Evolutionary conservation across 805 yeast genomes (phyloP).

Genomic region (Candida koratica): DNA sequence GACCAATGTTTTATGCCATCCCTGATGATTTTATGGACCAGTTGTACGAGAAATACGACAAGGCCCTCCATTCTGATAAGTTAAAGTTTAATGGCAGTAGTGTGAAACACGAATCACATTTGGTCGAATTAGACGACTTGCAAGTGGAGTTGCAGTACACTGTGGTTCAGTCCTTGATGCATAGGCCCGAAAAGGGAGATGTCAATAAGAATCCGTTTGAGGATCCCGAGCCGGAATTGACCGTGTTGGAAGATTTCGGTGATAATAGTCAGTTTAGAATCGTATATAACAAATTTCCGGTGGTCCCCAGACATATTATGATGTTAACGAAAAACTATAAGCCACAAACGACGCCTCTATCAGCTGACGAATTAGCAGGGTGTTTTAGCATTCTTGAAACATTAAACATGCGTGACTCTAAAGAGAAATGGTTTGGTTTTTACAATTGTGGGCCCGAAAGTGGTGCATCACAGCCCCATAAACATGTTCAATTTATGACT

Average conservation of each 20-base stretch:
- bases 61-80: constrained; percentile 45
- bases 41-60: constrained; percentile 40
- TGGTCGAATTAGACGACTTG: constrained; percentile 15
- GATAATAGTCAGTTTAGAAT: constrained; percentile 52
- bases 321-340: constrained; percentile 71
- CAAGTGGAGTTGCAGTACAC: constrained; percentile 27
- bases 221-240: constrained; percentile 71
- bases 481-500: constrained; percentile 82
- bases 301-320: constrained; percentile 73
- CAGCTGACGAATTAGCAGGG: constrained; percentile 64
- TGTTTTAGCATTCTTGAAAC: constrained; percentile 51
- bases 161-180: constrained; percentile 30
- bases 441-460: constrained; percentile 84
- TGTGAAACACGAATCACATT: constrained; percentile 28
- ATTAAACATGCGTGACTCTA: constrained; percentile 37
- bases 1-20: constrained; percentile 25
- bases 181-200: constrained; percentile 39
- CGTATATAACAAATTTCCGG: constrained; percentile 83
- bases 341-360: constrained; percentile 67
- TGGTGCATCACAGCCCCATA: constrained; percentile 95
- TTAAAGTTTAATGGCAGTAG: constrained; percentile 52
- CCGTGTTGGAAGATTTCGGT: constrained; percentile 52
- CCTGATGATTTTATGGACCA: constrained; percentile 37
- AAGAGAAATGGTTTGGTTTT: constrained; percentile 66
- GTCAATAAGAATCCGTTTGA: constrained; percentile 65